These are phyloP conservation scores for Phialophora verrucosa DNA, from an alignment of 2,329 filamentous ascomycete species.

Conservation along the genomic window DNA sequence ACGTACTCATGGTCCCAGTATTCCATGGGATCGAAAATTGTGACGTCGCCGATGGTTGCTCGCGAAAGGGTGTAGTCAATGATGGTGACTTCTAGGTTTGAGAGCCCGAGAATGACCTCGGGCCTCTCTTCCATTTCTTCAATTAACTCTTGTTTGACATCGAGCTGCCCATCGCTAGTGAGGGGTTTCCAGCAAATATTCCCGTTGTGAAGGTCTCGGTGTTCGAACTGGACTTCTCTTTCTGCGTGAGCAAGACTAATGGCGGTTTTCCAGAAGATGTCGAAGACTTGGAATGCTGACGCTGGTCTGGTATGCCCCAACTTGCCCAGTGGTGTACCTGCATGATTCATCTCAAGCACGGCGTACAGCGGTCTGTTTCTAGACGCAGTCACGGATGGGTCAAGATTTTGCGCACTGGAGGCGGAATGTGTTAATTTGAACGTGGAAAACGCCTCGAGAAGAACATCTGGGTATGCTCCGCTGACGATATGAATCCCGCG, in stretches of 20 bases:
- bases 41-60: constrained; percentile 52
- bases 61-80: constrained; percentile 73
- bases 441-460: constrained; percentile 54
- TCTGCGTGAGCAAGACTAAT: constrained; percentile 67
- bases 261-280: constrained; percentile 71
- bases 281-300: constrained; percentile 58
- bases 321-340: constrained; percentile 56
- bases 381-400: constrained; percentile 25
- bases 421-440: constrained; percentile 49
- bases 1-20: constrained; percentile 25
- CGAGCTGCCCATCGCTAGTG: constrained; percentile 45
- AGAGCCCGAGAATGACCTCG: constrained; percentile 56
- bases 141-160: constrained; percentile 42
- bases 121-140: constrained; percentile 42
- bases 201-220: constrained; percentile 70
- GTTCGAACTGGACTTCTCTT: constrained; percentile 65
- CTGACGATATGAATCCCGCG: constrained; percentile 63
- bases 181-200: constrained; percentile 65
- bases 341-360: constrained; percentile 70
- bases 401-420: constrained; percentile 42
- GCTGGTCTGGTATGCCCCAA: constrained; percentile 56
- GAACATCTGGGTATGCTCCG: constrained; percentile 60
- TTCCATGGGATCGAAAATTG: constrained; percentile 31
- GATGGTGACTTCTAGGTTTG: constrained; percentile 65
- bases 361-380: constrained; percentile 65